These are phyloP conservation scores for Sanguinoderma infundibulare DNA, from an alignment of 1,284 basidiomycete genomes.

Conservation along the genomic window DNA sequence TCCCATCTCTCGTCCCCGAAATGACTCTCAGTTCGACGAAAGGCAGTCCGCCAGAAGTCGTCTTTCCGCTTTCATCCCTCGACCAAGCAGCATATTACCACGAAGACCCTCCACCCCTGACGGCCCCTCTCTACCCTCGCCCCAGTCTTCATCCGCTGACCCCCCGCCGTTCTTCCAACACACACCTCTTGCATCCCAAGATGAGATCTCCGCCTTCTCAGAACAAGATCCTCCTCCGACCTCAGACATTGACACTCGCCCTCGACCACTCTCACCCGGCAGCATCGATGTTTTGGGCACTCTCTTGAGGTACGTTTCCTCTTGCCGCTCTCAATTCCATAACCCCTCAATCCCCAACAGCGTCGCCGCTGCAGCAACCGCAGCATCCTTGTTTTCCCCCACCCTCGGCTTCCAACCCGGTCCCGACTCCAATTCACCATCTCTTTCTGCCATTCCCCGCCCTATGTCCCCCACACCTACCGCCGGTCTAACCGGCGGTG, in stretches of 20 bases:
- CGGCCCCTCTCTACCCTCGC: conserved; percentile 1
- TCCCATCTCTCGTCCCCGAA: conserved; percentile 23
- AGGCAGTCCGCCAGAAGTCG: conserved; percentile 26
- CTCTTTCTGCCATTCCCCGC: conserved; percentile 30
- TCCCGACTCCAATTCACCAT: conserved; percentile 18
- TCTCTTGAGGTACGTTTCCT: conserved; percentile 62
- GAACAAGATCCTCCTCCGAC: conserved; percentile 14
- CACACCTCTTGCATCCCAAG: background rate
- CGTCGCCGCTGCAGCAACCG: conserved; percentile 81
- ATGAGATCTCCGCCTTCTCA: background rate
- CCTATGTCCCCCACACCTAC: conserved; percentile 55
- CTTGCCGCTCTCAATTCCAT: conserved; percentile 7
- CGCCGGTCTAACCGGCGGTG: conserved; percentile 42
- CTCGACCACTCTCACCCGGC: conserved; percentile 57
- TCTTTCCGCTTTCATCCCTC: conserved; percentile 32
- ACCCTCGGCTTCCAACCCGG: conserved; percentile 40
- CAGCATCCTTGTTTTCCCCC: conserved; percentile 69
- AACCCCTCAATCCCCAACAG: conserved; percentile 42
- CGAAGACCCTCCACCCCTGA: conserved; percentile 18
- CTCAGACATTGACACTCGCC: conserved; percentile 22
- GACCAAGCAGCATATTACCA: conserved; percentile 28
- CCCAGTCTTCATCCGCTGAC: background rate
- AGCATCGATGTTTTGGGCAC: conserved; percentile 82
- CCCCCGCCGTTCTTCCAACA: background rate
- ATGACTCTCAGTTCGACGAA: conserved; percentile 17